Percentiles rank a stretch among this genome's conserved stretches.
These are phyloP conservation scores for Exsudoporus frostii DNA, from an alignment of 768 basidiomycete species.

Conservation along the genomic window DNA sequence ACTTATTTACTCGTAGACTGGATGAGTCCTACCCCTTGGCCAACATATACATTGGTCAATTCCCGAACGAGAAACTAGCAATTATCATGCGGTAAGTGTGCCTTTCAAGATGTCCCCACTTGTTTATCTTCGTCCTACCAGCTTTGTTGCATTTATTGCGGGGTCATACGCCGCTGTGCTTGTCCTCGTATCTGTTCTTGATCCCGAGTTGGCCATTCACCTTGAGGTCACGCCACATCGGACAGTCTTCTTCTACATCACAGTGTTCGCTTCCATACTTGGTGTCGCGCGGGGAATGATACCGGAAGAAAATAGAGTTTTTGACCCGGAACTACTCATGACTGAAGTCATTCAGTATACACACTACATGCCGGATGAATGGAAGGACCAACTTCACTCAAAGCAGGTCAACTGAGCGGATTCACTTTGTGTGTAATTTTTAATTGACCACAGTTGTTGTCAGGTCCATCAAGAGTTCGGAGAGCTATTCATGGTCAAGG, in stretches of 20 bases:
- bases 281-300: conserved; percentile 94
- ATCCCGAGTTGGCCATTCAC: conserved; percentile 89
- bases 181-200: conserved; percentile 84
- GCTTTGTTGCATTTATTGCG: conserved; percentile 93
- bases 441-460: background rate
- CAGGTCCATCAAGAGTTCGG: conserved; percentile 92
- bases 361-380: conserved; percentile 93
- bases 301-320: conserved; percentile 89
- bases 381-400: conserved; percentile 87
- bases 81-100: conserved; percentile 78
- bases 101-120: background rate
- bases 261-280: conserved; percentile 82
- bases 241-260: conserved; percentile 91
- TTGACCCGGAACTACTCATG: conserved; percentile 93
- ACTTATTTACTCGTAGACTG: conserved; percentile 82
- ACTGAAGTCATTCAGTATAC: conserved; percentile 90
- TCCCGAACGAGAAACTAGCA: conserved; percentile 91
- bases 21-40: conserved; percentile 87
- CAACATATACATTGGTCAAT: conserved; percentile 95
- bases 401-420: conserved; percentile 54
- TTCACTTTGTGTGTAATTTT: background rate
- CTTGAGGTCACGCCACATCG: conserved; percentile 94
- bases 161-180: conserved; percentile 97
- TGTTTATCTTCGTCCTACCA: conserved; percentile 29
- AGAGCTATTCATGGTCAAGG: conserved; percentile 90